Conservation (phyloP, 768 basidiomycete species). For the Suillus lakei region DNA sequence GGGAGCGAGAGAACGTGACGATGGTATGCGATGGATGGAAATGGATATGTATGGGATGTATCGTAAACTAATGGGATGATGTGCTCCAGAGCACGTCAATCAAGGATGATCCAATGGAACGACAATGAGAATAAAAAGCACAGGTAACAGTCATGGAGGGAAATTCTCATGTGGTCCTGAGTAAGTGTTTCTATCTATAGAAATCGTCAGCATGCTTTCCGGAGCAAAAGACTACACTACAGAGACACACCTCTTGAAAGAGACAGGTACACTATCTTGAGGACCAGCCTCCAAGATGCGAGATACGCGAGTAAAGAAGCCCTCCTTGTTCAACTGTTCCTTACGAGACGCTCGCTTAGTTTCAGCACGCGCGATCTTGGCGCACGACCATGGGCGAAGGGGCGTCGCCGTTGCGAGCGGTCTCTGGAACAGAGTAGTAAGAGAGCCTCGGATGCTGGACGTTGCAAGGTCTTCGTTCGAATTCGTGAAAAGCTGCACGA, state of each 20-base stretch:
- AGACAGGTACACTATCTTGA: background rate
- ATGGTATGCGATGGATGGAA: background rate
- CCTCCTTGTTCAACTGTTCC: slow-evolving; percentile 6
- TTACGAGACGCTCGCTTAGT: slow-evolving; percentile 32
- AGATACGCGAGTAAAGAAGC: background rate
- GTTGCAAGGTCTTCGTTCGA: background rate
- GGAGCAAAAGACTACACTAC: too few species aligned
- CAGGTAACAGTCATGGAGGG: background rate
- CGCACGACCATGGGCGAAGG: slow-evolving; percentile 32
- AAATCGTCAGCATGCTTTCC: background rate
- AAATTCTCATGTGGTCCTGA: background rate
- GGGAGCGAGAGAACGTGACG: background rate
- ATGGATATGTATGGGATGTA: background rate
- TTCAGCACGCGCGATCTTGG: slow-evolving; percentile 34
- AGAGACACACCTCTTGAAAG: background rate
- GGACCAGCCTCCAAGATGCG: background rate
- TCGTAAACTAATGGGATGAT: background rate
- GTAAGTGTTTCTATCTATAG: background rate
- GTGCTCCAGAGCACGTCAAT: slow-evolving; percentile 1
- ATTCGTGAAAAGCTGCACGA: slow-evolving; percentile 2
- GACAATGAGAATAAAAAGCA: background rate
- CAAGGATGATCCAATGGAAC: background rate
- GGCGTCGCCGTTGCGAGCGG: background rate
- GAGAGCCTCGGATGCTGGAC: background rate
- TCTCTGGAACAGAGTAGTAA: background rate